phyloP scores from a whole-genome alignment of 164 flowering plant genomes.

The Amborella trichopoda region DNA sequence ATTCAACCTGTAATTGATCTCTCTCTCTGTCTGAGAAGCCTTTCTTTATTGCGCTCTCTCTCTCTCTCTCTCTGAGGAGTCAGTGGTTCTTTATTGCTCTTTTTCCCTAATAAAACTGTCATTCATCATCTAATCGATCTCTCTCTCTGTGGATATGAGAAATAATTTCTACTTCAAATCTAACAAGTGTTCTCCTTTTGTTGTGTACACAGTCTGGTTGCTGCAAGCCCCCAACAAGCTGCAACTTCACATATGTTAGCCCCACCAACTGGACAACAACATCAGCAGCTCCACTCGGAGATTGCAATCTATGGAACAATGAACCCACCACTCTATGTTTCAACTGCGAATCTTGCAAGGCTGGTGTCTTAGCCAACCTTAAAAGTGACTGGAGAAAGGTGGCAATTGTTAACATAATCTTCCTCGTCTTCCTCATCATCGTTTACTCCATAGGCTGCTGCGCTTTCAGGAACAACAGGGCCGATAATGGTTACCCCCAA shows the following conservation, averaged over 20 bases:
- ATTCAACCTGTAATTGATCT: too few species aligned
- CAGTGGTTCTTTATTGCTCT: too few species aligned
- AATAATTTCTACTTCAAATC: neutral
- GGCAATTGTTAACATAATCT: constrained; percentile 30
- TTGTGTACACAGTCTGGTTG: constrained; percentile 42
- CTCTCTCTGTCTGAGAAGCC: too few species aligned
- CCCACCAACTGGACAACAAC: constrained; percentile 30
- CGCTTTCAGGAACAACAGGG: constrained; percentile 43
- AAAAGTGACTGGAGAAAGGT: constrained; percentile 41
- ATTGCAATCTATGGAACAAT: constrained; percentile 30
- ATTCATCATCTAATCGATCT: too few species aligned
- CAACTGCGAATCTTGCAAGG: constrained; percentile 44
- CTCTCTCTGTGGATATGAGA: too few species aligned
- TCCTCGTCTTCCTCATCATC: constrained; percentile 32
- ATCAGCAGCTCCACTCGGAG: constrained; percentile 4
- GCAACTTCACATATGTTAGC: constrained; percentile 22
- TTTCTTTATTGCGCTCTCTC: too few species aligned
- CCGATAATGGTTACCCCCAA: constrained; percentile 18
- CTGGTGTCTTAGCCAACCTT: constrained; percentile 36
- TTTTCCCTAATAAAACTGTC: too few species aligned
- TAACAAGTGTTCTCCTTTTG: neutral
- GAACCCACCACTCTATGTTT: constrained; percentile 22
- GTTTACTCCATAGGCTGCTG: constrained; percentile 45
- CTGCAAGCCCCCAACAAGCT: constrained; percentile 48
- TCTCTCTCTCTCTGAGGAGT: too few species aligned